Base-by-base conservation (phyloP, 495 filamentous ascomycete genomes). In the Rusavskia elegans region DNA sequence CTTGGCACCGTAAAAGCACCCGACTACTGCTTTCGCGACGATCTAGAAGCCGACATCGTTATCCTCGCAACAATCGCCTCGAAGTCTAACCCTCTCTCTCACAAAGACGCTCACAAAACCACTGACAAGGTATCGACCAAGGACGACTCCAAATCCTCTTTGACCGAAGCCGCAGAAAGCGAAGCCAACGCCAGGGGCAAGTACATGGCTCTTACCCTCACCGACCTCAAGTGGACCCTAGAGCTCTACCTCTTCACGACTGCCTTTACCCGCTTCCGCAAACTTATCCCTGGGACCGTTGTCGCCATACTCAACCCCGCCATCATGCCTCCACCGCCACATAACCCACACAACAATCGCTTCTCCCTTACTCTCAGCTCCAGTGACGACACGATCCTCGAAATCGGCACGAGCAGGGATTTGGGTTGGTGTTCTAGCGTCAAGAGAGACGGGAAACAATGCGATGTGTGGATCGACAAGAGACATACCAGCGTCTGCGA, bases 291-390 rank as follows among this genome's bases (percentile, higher is more conserved):
- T 2, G 92, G 93, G 20, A 94, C 85, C 0, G 71, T 97, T 2
- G 73, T 99, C 49, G 92, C 93, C 8, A 83, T 99, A 36, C 71
- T 99, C n/a, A 99, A 97, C 58, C 92, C 93, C 0, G 80, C 67
- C 2, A 83, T 97, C 57, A 82, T 99, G 77, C 86, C 89, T 9
- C 93, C 93, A 2, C 81, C 81, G 0, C 76, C 76, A 2, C 71
- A 75, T 14, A 80, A 79, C 49, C 70, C 80, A 14, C 84, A 86
- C 52, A 89, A 84, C 5, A 86, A 87, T 23, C 72, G 77, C 23
- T 99, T 96, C 64, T 85, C 82, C 36, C 72, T 99, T 25, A 80
- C 83, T 1, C 74, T 99, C 50, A 82, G 82, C 42, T 85, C 80
- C 49, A 87, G 85, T 37, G 82, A 84, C 37, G 92, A 99, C 55